These are phyloP conservation scores for Taphrina confusa DNA, from an alignment of 1,139 yeast genomes.

Conservation along the genomic window DNA sequence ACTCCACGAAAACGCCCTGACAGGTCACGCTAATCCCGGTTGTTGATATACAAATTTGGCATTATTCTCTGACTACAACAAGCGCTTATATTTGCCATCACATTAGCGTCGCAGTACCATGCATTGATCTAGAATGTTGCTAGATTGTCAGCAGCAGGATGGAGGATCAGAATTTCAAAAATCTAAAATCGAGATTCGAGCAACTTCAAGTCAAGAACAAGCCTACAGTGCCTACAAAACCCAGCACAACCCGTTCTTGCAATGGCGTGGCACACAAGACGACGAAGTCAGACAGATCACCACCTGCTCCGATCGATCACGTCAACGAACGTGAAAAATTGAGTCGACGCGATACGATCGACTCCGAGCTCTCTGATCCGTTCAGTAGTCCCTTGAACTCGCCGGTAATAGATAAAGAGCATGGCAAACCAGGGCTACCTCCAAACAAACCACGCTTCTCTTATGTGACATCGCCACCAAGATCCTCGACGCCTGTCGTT, in stretches of 20 bases:
- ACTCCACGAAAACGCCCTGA: no score
- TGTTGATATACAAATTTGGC: no score
- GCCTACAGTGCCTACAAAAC: background rate
- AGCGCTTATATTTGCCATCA: no score
- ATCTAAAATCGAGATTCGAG: constrained; percentile 14
- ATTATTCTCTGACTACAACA: no score
- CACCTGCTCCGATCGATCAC: background rate
- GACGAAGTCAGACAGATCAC: no score
- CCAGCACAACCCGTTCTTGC: background rate
- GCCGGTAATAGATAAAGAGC: background rate
- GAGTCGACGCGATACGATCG: background rate
- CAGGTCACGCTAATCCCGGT: no score
- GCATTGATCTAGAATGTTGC: no score
- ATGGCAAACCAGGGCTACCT: background rate
- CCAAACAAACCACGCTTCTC: background rate
- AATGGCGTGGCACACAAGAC: background rate
- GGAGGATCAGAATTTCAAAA: constrained; percentile 11
- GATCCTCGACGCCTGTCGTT: background rate
- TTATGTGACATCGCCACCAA: background rate
- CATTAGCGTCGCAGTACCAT: no score
- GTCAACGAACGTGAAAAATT: background rate
- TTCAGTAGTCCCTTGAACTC: constrained; percentile 12
- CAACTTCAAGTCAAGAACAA: background rate
- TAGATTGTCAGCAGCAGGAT: background rate
- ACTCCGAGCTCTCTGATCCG: background rate